phyloP scores from a whole-genome alignment of 345 rosid genomes.

The Brassica incana region DNA sequence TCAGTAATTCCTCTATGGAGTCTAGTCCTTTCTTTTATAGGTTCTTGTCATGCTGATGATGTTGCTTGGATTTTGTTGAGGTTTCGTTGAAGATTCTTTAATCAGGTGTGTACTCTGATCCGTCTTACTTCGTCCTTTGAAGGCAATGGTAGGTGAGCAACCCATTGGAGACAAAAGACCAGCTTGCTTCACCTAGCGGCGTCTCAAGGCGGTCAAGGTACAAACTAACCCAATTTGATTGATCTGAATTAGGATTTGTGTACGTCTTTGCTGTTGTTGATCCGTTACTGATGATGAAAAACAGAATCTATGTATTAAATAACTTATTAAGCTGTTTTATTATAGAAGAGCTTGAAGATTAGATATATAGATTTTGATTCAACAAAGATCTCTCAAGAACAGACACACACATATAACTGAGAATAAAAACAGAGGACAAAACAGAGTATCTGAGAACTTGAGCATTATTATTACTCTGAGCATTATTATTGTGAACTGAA shows the following conservation, averaged over 20 bases:
- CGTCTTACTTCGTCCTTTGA: neutral
- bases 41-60: conserved; percentile 18
- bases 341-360: neutral
- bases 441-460: neutral
- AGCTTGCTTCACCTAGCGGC: conserved; percentile 36
- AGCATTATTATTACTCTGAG: too few relatives aligned
- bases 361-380: neutral
- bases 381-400: conserved; percentile 12
- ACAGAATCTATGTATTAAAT: neutral
- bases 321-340: neutral
- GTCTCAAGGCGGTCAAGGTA: conserved; percentile 37
- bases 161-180: conserved; percentile 17
- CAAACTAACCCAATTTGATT: conserved; percentile 17
- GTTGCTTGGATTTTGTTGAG: conserved; percentile 16
- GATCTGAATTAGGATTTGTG: neutral
- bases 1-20: conserved; percentile 25
- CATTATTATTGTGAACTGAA: conserved; percentile 24
- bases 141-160: neutral
- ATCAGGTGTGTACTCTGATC: conserved; percentile 12
- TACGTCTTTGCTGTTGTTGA: neutral
- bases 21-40: conserved; percentile 10
- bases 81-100: conserved; percentile 19
- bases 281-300: neutral
- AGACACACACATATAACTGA: neutral
- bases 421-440: neutral